Evolutionary conservation across 1,284 basidiomycete species (phyloP), one percentile per base, ranked within the genome.

Genomic region (Ganoderma boninense): DNA sequence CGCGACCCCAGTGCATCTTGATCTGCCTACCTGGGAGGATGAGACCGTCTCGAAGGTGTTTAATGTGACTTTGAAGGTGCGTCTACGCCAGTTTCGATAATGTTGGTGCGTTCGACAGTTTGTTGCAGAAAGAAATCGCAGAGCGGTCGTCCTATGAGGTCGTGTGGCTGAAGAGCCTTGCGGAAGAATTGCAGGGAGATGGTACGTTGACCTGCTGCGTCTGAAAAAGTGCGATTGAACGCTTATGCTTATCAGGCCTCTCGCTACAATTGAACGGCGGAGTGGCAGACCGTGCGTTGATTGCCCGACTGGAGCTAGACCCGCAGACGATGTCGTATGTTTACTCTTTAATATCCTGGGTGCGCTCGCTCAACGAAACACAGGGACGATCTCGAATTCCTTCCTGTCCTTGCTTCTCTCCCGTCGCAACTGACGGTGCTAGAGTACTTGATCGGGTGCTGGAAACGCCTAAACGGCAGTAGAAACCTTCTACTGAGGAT

Each of bases 381-480:
- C 73, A 95, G 93, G 42, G 93, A 96, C 77, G 96, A 98, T 78
- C 82, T 93, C 4, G 95, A 97, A 62, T 92, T 90, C 76, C 82
- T 94, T 20, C 87, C 91, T 0, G 90, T 97, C 5, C 82, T 97
- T 8, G 92, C 93, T 2, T 93, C 93, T 32, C 82, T 98, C 32
- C 95, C 95, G 3, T 77, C 89, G 16, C 83, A 91, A 64, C 90
- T 97, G 81, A 97, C 97, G 0, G 88, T 91, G 0, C 97, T 97
- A 74, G 96, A 98, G 78, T 99, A 97, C 79, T 87, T 99, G 29
- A 87, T 96, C 0, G 92, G 92, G 26, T 94, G 94, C 77, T 99
- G 97, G 97, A 96, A 95, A 80, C 88, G 96, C 29, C 78, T 94
- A 59, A 92, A 95, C 71, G 75, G 81, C 1, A 85, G 86, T 6